Percentiles rank a stretch among this genome's conserved stretches.
These are phyloP conservation scores for Clavariopsis aquatica DNA, from an alignment of 495 filamentous ascomycete genomes.

Conservation along the genomic window DNA sequence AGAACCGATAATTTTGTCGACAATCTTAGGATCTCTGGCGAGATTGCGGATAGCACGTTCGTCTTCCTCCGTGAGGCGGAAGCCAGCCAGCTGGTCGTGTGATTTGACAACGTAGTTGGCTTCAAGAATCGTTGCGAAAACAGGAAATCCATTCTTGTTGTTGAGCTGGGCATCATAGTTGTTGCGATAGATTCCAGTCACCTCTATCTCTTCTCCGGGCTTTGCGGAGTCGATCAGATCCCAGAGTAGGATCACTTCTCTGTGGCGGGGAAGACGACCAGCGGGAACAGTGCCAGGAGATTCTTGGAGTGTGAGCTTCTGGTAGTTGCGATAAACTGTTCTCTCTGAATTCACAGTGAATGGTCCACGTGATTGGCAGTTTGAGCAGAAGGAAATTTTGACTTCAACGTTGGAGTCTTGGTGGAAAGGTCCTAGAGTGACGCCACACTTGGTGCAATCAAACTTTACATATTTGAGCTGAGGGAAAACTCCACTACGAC, in stretches of 20 bases:
- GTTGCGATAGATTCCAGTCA: constrained; percentile 97
- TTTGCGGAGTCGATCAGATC: constrained; percentile 97
- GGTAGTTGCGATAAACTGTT: constrained; percentile 99
- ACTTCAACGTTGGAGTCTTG: constrained; percentile 96
- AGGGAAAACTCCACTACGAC: constrained; percentile 95
- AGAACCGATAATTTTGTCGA: constrained; percentile 91
- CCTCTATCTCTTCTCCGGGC: constrained; percentile 95
- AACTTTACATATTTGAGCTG: constrained; percentile 98
- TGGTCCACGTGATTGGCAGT: constrained; percentile 92
- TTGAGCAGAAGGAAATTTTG: constrained; percentile 94
- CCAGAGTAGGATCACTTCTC: constrained; percentile 94
- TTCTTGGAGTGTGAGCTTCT: constrained; percentile 96
- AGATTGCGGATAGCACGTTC: constrained; percentile 88
- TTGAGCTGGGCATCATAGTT: constrained; percentile 97
- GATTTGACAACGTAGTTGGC: constrained; percentile 96
- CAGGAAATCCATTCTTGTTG: constrained; percentile 98
- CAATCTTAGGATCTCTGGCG: constrained; percentile 83
- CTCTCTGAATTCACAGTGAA: constrained; percentile 97
- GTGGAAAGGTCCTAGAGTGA: constrained; percentile 91
- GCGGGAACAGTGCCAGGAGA: constrained; percentile 96
- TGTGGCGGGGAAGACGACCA: constrained; percentile 89
- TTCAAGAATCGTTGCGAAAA: constrained; percentile 96
- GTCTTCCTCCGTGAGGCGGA: constrained; percentile 93
- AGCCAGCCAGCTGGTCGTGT: constrained; percentile 96
- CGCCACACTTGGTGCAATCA: constrained; percentile 89